Evolutionary conservation across 2,329 filamentous ascomycete species (phyloP), one percentile per base, ranked within the genome.

Genomic region (Malbranchea cinnamomea): DNA sequence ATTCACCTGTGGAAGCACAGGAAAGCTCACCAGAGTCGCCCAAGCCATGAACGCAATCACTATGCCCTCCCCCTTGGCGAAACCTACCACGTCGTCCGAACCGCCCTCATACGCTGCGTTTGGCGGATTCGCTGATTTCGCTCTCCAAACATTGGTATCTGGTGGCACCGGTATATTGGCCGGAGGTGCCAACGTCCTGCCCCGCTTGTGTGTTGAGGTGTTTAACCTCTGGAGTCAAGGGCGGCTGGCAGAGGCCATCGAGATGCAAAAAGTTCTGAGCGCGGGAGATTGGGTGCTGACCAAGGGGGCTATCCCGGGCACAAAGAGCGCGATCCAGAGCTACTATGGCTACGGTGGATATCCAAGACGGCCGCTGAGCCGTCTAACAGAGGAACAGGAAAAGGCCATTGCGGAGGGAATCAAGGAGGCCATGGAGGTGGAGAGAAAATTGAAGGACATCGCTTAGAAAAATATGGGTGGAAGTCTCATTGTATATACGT

Each of bases 351-450:
- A 81, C 42, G 76, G 78, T 34, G 75, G 66, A 1, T 62, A 58
- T 44, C 67, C 67, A 13, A 57, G 74, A 36, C 66, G 61, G 47
- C 71, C 72, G 16, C 54, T 67, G 29, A 37, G 38, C 12, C 30
- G 38, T 12, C 33, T 35, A 17, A 31, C 35, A 53, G 81, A 91
- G 52, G 80, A 94, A 41, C 83, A 92, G 43, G 94, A 95, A 84
- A 87, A 94, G 51, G 80, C 81, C 3, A 93, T 93, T 48, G 85
- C 83, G 0, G 81, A 95, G 26, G 89, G 98, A 57, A 69, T 95
- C 43, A 95, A 95, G 26, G 39, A 43, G 33, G 21, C 41, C 33
- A 34, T 42, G 19, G 38, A 39, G 9, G 32, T 39, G 30, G 41
- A 43, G 31, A 39, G 19, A 9, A 18, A 18, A 11, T 38, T 41